Evolutionary conservation across 768 basidiomycete genomes (phyloP), one percentile per base, ranked within the genome.

Genomic region (Hortiboletus flavorubellus): DNA sequence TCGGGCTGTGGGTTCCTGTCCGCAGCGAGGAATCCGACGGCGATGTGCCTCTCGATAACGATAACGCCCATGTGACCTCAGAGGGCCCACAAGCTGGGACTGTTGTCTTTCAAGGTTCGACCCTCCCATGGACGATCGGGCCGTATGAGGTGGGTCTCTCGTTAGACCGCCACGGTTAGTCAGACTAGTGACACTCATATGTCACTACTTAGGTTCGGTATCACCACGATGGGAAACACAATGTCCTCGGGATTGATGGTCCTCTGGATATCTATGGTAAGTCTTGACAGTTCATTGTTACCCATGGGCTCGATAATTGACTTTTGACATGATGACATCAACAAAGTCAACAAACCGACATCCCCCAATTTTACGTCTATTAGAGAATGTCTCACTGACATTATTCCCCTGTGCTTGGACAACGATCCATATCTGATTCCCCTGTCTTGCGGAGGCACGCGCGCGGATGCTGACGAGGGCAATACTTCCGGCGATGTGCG

Each of bases 221-320:
- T 68, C 97, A 99, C 65, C 95, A 98, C 65, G 93, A 97, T 69
- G 94, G 93, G 46, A 98, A 95, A 70, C 91, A 99, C 73, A 97
- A 94, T 70, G 97, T 98, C 53, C 89, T 98, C 82, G 83, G 85
- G 50, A 66, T 88, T 49, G 85, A 89, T 46, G 89, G 87, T 2
- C 92, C 93, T 8, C 75, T 98, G 54, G 93, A 97, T 67, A 86
- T 99, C 33, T 91, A 85, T 58, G 89, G 96, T 93, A 59, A 53
- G 89, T 74, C 34, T 30, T 46, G 47, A 37, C 44, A 2, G 4
- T 37, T 47, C 23, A 5, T 10, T 12, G 53, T 29, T 37, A 5
- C n/a, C 7, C 15, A 18, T 0, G 56, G 16, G 30, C 49, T 41
- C 18, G 29, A 40, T 38, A 11, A 51, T 14, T 10, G 42, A 44